Base-by-base conservation (phyloP, 2,329 filamentous ascomycete species). In the Cercospora sojina region DNA sequence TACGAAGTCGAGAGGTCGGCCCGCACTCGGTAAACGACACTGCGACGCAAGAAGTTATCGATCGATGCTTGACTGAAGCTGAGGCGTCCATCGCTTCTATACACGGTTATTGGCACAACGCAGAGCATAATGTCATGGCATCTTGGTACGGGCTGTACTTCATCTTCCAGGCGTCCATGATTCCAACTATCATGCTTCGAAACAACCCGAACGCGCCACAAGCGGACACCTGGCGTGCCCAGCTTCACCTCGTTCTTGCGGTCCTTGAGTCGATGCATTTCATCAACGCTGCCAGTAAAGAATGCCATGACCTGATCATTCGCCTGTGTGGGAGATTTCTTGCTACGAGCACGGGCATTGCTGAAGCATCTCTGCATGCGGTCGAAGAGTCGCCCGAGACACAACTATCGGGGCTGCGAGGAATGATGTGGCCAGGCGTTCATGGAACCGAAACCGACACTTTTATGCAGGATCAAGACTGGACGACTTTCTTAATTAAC, bases 61-160 rank as follows among this genome's bases (percentile, higher is more conserved):
- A 73, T 35, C 75, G 78, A n/a, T 83, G 82, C 65, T 74, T 83
- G 6, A 72, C 72, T 0, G 80, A 81, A 64, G 81, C 82, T 7
- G 77, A 80, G 64, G 74, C 74, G 32, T 80, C 78, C 6, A 82
- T 83, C 43, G 62, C 72, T 1, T 76, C 75, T 9, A 82, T 82
- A 43, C 73, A 75, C 23, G 71, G 71, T 0, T 83, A 78, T 65
- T 83, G 81, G 78, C 72, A 74, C 16, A 64, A 72, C 0, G 73
- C 78, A 23, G 75, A 77, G 16, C 79, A 79, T 29, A 81, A 77
- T 3, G 75, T 79, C 5, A 74, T 83, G 63, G 76, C 75, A 7
- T 79, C 81, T 7, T 83, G 82, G 81, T 83, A 83, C 66, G 78
- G 77, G 1, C 79, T 82, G 43, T 84, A 83, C 69, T 84, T 84